A percentile compares a stretch with the other conserved stretches of the same genome.
phyloP scores from a whole-genome alignment of 2,329 filamentous ascomycete genomes.

The Pleomassaria siparia region DNA sequence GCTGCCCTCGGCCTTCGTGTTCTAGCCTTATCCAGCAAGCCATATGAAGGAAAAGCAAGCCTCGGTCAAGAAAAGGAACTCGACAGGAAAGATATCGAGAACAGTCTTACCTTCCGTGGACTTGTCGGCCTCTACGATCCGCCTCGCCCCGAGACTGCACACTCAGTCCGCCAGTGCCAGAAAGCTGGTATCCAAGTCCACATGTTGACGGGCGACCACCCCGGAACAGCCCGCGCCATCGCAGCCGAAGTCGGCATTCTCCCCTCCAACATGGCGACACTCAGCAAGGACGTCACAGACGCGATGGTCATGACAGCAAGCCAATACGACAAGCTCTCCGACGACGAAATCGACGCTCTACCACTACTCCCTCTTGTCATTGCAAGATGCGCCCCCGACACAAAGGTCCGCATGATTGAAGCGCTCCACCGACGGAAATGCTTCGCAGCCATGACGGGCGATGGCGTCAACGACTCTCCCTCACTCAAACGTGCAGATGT shows the following conservation, averaged over 20 bases:
- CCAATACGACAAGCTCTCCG: conserved; percentile 75
- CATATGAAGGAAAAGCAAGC: conserved; percentile 46
- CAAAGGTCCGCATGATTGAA: conserved; percentile 89
- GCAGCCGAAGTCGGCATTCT: conserved; percentile 51
- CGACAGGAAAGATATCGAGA: conserved; percentile 65
- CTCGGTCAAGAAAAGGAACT: conserved; percentile 50
- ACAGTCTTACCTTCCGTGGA: conserved; percentile 70
- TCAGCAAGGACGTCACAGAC: conserved; percentile 32
- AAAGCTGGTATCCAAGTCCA: conserved; percentile 51
- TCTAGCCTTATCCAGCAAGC: conserved; percentile 62
- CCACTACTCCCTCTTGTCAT: conserved; percentile 78
- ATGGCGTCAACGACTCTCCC: conserved; percentile 85
- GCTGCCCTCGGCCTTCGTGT: conserved; percentile 69
- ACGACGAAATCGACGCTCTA: conserved; percentile 72
- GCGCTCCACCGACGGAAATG: conserved; percentile 74
- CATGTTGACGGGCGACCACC: conserved; percentile 53
- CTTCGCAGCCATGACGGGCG: conserved; percentile 86
- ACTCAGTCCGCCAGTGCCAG: conserved; percentile 47
- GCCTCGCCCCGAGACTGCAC: conserved; percentile 75
- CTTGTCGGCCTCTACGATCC: conserved; percentile 85
- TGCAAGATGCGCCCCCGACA: conserved; percentile 80
- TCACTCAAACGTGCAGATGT: conserved; percentile 80
- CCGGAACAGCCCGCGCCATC: conserved; percentile 50
- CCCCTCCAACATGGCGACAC: conserved; percentile 28
- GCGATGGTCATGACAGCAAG: conserved; percentile 45